phyloP scores from a whole-genome alignment of 305 asterid genomes.

The Solanum hybrid region DNA sequence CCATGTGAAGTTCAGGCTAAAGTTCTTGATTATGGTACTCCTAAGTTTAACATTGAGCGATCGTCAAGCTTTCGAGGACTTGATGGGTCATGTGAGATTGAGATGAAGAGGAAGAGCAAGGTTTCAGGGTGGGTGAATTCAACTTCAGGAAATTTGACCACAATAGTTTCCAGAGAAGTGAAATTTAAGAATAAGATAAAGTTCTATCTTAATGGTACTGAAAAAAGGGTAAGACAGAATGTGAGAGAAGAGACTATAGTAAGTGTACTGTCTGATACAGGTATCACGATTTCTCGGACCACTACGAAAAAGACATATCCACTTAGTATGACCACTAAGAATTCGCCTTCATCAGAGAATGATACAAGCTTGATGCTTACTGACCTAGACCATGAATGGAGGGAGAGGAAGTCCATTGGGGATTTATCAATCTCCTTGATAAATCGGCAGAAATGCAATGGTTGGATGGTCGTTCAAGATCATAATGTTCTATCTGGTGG shows the following conservation, averaged over 20 bases:
- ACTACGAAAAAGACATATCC: constrained; percentile 32
- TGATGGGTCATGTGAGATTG: constrained; percentile 42
- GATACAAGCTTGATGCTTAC: constrained; percentile 26
- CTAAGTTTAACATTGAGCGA: constrained; percentile 21
- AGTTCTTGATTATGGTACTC: constrained; percentile 21
- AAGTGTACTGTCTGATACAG: constrained; percentile 16
- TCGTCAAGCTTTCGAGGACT: constrained; percentile 19
- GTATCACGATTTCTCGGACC: constrained; percentile 11
- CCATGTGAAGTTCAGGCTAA: constrained; percentile 40
- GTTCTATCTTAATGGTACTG: constrained; percentile 34
- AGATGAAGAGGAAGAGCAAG: constrained; percentile 32
- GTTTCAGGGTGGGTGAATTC: constrained; percentile 65
- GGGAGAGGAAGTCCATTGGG: constrained; percentile 31
- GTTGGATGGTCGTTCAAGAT: constrained; percentile 59
- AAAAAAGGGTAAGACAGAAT: constrained; percentile 33
- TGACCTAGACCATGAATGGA: constrained; percentile 27
- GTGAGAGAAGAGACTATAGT: constrained; percentile 28
- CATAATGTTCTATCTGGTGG: constrained; percentile 49
- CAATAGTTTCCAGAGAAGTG: constrained; percentile 17
- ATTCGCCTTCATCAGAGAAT: constrained; percentile 18
- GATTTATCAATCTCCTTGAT: constrained; percentile 12
- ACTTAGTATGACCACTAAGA: constrained; percentile 24
- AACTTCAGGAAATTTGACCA: constrained; percentile 51
- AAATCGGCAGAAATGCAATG: constrained; percentile 35
- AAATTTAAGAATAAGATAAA: constrained; percentile 38